A percentile compares a stretch with the other conserved stretches of the same genome.
Conservation (phyloP, 768 basidiomycete genomes). For the Pleurotus ostreatus region DNA sequence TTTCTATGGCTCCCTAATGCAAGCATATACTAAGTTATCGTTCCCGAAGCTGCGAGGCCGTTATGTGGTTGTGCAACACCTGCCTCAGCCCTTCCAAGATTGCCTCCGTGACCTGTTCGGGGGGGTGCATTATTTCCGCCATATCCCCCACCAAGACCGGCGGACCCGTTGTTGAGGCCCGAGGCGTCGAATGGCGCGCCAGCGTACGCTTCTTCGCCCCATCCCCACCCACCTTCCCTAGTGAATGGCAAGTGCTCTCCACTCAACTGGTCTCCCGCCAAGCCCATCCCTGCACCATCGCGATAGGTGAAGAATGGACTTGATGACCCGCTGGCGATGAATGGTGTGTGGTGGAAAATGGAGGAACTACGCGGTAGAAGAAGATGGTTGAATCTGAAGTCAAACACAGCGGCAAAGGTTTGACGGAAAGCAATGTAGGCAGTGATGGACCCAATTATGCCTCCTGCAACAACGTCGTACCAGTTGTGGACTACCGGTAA, state of each 20-base stretch:
- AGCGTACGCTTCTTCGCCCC: constrained; percentile 28
- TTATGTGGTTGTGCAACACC: background rate
- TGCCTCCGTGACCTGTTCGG: background rate
- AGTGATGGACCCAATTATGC: constrained; percentile 41
- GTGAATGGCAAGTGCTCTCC: constrained; percentile 35
- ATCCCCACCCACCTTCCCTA: constrained; percentile 43
- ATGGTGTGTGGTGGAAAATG: constrained; percentile 33
- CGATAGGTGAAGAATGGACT: constrained; percentile 33
- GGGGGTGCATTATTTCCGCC: background rate
- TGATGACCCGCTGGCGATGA: constrained; percentile 17
- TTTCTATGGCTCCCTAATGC: background rate
- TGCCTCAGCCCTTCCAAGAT: constrained; percentile 3
- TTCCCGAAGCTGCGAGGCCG: background rate
- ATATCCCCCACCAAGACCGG: constrained; percentile 9
- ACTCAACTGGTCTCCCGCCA: constrained; percentile 13
- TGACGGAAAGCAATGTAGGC: constrained; percentile 52
- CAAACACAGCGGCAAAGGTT: constrained; percentile 52
- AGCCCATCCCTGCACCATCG: constrained; percentile 13
- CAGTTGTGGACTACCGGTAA: constrained; percentile 41
- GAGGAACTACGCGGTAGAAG: constrained; percentile 49
- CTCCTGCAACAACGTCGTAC: constrained; percentile 55
- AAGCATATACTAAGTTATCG: background rate
- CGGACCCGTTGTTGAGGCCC: constrained; percentile 15
- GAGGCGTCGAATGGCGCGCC: constrained; percentile 44
- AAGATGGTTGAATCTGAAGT: constrained; percentile 58